Evolutionary conservation across 805 yeast genomes (phyloP).

Genomic region (Kuraishia capsulata): DNA sequence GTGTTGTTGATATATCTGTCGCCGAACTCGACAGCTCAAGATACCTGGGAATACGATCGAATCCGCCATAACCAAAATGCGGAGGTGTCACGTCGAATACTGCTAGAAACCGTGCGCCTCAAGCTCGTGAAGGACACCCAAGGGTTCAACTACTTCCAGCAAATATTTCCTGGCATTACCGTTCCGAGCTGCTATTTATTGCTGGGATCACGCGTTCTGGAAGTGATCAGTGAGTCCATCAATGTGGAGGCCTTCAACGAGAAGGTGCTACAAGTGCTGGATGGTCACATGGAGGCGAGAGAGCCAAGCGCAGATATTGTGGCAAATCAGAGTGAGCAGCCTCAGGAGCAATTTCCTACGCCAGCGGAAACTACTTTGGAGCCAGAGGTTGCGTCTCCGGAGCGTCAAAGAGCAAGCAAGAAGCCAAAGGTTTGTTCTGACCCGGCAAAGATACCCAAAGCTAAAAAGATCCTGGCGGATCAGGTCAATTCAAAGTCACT

Average conservation of each 20-base stretch:
- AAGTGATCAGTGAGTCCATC: neutral
- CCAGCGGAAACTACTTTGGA: no score
- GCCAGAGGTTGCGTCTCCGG: no score
- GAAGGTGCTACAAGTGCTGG: neutral
- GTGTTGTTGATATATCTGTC: neutral
- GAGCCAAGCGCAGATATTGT: no score
- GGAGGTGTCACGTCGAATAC: neutral
- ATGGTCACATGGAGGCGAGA: no score
- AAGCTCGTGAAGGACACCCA: neutral
- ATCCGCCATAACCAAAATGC: neutral
- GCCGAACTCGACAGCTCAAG: neutral
- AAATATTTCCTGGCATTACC: neutral
- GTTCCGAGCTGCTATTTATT: neutral
- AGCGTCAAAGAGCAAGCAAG: no score
- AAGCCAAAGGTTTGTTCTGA: no score
- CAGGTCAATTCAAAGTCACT: no score
- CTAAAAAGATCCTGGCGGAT: no score
- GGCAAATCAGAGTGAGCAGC: no score
- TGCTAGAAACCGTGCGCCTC: neutral
- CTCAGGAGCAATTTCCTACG: no score
- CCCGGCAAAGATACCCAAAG: no score
- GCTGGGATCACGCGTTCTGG: neutral
- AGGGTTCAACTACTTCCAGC: neutral
- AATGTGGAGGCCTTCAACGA: neutral
- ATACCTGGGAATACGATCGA: neutral